Conservation (phyloP, 2,329 filamentous ascomycete species). For the Bisporella sp. region DNA sequence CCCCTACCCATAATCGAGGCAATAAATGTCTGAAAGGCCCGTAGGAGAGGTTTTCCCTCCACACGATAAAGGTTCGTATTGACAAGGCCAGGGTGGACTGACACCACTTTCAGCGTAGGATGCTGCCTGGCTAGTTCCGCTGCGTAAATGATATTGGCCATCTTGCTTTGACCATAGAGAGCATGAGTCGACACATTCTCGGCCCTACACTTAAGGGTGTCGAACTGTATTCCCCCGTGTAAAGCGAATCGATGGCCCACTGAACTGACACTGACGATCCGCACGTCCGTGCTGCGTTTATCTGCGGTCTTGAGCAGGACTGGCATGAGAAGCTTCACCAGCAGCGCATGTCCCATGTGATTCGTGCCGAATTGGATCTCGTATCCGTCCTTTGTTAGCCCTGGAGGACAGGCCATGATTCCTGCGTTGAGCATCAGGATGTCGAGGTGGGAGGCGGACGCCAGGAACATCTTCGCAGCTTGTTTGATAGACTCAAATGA, state of each 20-base stretch:
- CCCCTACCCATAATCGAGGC: too few relatives aligned
- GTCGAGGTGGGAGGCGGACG: constrained; percentile 32
- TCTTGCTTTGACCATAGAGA: constrained; percentile 38
- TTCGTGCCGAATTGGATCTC: constrained; percentile 43
- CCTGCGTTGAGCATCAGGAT: constrained; percentile 41
- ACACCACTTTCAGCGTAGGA: constrained; percentile 30
- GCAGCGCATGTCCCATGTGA: constrained; percentile 40
- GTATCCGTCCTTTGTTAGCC: constrained; percentile 37
- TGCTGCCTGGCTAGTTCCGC: constrained; percentile 33
- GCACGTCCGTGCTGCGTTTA: constrained; percentile 10
- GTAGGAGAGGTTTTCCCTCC: too few relatives aligned
- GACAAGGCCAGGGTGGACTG: constrained; percentile 33
- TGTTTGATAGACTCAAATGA: constrained; percentile 36
- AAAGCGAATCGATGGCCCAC: background rate
- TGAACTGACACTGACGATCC: constrained; percentile 11
- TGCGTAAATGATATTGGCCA: constrained; percentile 40
- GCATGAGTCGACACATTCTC: too few relatives aligned
- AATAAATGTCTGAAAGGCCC: too few relatives aligned
- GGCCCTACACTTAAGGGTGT: too few relatives aligned
- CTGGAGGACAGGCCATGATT: constrained; percentile 33
- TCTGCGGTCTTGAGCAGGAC: constrained; percentile 21
- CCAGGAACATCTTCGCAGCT: constrained; percentile 32
- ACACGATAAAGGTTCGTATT: background rate
- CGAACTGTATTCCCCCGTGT: too few relatives aligned
- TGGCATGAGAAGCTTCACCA: constrained; percentile 33